Conservation (phyloP, 75 land plant genomes). For the Pseudotsuga menziesii region DNA sequence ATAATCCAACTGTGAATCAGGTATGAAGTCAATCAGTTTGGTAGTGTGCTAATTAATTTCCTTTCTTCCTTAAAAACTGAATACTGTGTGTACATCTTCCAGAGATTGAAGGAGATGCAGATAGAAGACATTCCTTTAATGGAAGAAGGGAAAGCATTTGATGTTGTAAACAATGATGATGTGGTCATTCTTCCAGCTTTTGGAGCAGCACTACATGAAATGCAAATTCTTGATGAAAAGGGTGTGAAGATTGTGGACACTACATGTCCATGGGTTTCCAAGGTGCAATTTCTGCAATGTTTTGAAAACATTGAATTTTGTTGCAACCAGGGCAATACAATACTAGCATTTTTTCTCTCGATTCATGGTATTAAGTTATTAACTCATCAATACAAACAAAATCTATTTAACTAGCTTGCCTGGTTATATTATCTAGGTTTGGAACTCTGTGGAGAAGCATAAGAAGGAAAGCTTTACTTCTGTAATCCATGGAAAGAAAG, state of each 20-base stretch:
- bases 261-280: conserved; percentile 97
- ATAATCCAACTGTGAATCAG: conserved; percentile 44
- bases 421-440: conserved; percentile 47
- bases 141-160: conserved; percentile 62
- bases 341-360: background rate
- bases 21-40: conserved; percentile 4
- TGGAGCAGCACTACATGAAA: conserved; percentile 91
- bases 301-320: background rate
- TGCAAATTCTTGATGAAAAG: conserved; percentile 70
- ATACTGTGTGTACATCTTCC: background rate
- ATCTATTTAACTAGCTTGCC: background rate
- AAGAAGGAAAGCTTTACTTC: conserved; percentile 89
- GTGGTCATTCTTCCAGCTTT: conserved; percentile 95
- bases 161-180: conserved; percentile 69
- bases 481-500: conserved; percentile 91
- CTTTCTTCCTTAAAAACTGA: background rate
- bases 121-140: conserved; percentile 59
- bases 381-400: background rate
- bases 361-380: background rate
- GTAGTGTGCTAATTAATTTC: background rate
- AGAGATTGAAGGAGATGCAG: conserved; percentile 84
- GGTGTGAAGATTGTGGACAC: conserved; percentile 91
- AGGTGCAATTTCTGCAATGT: conserved; percentile 35
- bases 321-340: background rate
- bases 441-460: conserved; percentile 96